phyloP scores from a whole-genome alignment of 352 stramenopile genomes.

The Phytophthora rubi region DNA sequence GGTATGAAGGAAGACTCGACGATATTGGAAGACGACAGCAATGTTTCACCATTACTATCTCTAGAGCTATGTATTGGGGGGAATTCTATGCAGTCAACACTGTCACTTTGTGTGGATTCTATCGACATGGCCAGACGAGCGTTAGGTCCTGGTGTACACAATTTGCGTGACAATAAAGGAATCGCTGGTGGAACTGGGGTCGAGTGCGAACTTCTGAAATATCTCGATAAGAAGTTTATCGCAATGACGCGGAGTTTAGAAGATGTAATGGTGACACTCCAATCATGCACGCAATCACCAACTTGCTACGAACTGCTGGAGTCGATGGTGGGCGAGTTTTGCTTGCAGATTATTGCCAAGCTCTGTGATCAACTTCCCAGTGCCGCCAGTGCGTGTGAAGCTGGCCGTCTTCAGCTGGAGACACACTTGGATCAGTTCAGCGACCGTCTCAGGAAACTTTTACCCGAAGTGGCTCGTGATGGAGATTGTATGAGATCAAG shows the following conservation, averaged over 20 bases:
- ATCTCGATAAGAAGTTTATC: conserved; percentile 40
- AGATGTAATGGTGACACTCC: conserved; percentile 15
- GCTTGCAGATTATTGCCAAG: conserved; percentile 53
- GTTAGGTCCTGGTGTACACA: conserved; percentile 44
- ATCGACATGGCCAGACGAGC: conserved; percentile 52
- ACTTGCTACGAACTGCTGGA: conserved; percentile 39
- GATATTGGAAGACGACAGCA: background rate
- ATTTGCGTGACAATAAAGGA: conserved; percentile 14
- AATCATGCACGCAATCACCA: background rate
- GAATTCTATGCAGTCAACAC: conserved; percentile 12
- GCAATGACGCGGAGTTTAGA: conserved; percentile 30
- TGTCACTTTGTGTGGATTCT: conserved; percentile 50
- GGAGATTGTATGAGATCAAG: background rate
- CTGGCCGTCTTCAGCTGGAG: conserved; percentile 39
- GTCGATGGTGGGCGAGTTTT: conserved; percentile 58
- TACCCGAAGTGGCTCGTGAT: conserved; percentile 15
- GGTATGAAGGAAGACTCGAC: background rate
- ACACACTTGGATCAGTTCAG: conserved; percentile 55
- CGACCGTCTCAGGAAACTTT: conserved; percentile 33
- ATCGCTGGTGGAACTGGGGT: conserved; percentile 28
- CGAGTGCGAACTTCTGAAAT: conserved; percentile 44
- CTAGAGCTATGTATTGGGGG: conserved; percentile 5
- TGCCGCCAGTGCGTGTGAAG: conserved; percentile 31
- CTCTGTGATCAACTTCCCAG: conserved; percentile 62
- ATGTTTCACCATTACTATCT: background rate